Conservation (phyloP, 768 basidiomycete genomes). For the Lentinula lateritia region DNA sequence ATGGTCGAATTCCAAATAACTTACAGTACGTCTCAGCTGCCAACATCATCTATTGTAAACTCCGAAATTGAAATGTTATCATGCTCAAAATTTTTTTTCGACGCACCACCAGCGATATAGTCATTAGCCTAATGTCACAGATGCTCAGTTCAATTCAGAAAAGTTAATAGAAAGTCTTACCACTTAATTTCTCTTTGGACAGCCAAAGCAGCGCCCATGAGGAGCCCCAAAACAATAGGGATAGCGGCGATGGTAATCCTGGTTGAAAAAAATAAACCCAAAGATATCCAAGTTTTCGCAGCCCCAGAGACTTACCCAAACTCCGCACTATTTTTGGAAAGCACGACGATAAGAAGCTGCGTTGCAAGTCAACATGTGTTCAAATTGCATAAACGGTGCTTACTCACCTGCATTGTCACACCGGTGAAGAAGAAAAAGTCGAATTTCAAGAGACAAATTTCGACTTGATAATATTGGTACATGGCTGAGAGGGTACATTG, state of each 20-base stretch:
- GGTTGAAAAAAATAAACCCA: background rate
- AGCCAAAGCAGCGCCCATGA: slow-evolving; percentile 61
- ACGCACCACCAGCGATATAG: slow-evolving; percentile 1
- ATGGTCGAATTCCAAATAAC: slow-evolving; percentile 18
- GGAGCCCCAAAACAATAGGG: slow-evolving; percentile 65
- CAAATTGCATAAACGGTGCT: background rate
- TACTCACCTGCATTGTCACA: slow-evolving; percentile 78
- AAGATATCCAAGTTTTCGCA: background rate
- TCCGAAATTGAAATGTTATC: slow-evolving; percentile 33
- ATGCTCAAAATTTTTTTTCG: too few relatives aligned
- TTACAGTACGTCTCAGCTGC: slow-evolving; percentile 74
- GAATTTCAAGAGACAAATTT: slow-evolving; percentile 85
- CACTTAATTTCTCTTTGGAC: slow-evolving; percentile 78
- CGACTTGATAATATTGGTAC: slow-evolving; percentile 85
- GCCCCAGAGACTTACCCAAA: slow-evolving; percentile 38
- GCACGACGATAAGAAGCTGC: slow-evolving; percentile 78
- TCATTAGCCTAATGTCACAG: background rate
- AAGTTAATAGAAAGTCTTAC: slow-evolving; percentile 30
- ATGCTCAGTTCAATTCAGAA: background rate
- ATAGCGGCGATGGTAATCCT: slow-evolving; percentile 73
- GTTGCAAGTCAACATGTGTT: background rate
- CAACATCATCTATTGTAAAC: slow-evolving; percentile 69
- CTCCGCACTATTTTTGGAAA: slow-evolving; percentile 58
- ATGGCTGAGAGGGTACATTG: slow-evolving; percentile 45
- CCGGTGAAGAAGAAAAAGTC: slow-evolving; percentile 86